Percentiles rank a stretch among this genome's conserved stretches.
Conservation (phyloP, 2,329 filamentous ascomycete species). For the Pyrenochaeta sp. region DNA sequence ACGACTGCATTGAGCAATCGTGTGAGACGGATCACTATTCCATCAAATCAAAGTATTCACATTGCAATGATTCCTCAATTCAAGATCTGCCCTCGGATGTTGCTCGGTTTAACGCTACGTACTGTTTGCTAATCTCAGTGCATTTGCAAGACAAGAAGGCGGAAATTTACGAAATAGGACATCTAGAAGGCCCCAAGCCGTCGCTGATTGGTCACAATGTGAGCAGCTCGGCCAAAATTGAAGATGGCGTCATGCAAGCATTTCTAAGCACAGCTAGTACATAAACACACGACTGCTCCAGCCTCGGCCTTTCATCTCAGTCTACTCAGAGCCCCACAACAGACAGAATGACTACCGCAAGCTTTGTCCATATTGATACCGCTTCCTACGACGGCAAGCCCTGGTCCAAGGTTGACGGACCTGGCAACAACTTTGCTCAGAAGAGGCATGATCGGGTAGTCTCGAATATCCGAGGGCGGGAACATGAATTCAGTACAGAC, state of each 20-base stretch:
- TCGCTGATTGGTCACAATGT: conserved; percentile 23
- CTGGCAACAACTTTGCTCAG: conserved; percentile 63
- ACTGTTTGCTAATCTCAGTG: no score
- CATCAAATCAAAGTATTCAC: no score
- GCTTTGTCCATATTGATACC: conserved; percentile 69
- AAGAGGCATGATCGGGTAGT: conserved; percentile 59
- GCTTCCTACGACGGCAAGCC: conserved; percentile 62
- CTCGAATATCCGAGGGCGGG: conserved; percentile 62
- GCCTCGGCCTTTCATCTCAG: neutral
- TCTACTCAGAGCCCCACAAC: neutral
- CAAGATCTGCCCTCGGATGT: no score
- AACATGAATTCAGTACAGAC: conserved; percentile 62
- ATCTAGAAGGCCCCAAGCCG: neutral
- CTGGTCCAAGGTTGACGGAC: conserved; percentile 72
- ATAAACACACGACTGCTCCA: conserved; percentile 9
- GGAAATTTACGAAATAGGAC: no score
- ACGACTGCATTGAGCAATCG: no score
- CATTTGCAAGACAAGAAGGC: no score
- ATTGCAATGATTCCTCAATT: no score
- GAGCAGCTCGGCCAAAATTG: conserved; percentile 17
- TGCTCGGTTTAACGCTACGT: no score
- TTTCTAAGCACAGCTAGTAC: conserved; percentile 35
- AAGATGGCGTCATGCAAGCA: conserved; percentile 31
- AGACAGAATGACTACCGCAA: conserved; percentile 64
- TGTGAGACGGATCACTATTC: no score